Evolutionary conservation across 2,329 filamentous ascomycete species (phyloP).

Genomic region (Botryotinia calthae): DNA sequence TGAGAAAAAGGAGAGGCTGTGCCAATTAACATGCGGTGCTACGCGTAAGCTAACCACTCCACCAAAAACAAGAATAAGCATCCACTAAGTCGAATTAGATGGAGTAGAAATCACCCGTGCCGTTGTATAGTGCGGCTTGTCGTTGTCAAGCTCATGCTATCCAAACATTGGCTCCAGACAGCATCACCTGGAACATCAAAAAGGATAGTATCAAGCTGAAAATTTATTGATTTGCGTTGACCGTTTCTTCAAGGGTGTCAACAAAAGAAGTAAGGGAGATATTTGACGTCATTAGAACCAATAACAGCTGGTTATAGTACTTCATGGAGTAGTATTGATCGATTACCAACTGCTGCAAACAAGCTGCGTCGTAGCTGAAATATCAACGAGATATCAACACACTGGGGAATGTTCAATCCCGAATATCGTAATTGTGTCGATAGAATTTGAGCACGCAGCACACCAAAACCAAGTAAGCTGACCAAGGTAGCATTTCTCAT

Average conservation of each 20-base stretch:
- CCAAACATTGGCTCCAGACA: neutral
- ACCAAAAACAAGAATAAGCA: constrained; percentile 4
- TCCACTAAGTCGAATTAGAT: neutral
- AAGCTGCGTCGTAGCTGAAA: neutral
- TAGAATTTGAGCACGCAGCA: neutral
- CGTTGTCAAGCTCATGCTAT: constrained; percentile 11
- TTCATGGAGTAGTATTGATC: neutral
- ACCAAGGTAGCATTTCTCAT: constrained; percentile 4
- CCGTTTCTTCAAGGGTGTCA: neutral
- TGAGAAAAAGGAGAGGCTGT: constrained; percentile 1
- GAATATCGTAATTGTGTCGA: neutral
- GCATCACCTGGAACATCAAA: constrained; percentile 13
- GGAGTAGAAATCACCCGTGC: constrained; percentile 13
- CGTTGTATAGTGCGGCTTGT: neutral
- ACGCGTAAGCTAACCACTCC: constrained; percentile 6
- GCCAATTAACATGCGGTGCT: constrained; percentile 1
- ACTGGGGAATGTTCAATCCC: neutral
- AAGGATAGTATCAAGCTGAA: neutral
- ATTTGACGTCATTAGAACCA: constrained; percentile 14
- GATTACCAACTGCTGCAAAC: neutral
- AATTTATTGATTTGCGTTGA: neutral
- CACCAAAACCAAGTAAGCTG: neutral
- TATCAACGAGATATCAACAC: neutral
- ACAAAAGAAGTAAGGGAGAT: neutral
- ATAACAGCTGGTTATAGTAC: neutral